Evolutionary conservation across 2,329 filamentous ascomycete genomes (phyloP).

Genomic region (Berkeleyomyces rouxiae): DNA sequence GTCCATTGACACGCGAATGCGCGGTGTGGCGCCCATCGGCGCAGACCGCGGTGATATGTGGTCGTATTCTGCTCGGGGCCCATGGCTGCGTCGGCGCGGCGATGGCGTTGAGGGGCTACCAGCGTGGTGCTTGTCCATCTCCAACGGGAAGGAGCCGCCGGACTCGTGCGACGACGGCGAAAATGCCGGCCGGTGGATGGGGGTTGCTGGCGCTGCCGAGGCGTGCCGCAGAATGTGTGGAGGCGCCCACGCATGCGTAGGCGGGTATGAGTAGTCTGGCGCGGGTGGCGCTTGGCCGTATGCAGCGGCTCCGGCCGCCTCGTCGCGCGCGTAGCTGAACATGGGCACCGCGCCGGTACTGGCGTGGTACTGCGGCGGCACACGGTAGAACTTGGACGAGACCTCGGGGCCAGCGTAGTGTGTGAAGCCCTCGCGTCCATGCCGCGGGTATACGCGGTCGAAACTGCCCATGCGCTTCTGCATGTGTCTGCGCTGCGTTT

Average conservation of each 20-base stretch:
- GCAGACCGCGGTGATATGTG: not conserved
- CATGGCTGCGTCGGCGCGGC: not conserved
- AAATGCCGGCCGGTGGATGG: constrained; percentile 4
- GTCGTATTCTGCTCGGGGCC: not conserved
- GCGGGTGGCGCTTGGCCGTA: not conserved
- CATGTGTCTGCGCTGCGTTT: not conserved
- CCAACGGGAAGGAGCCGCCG: not conserved
- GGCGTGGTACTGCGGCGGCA: not conserved
- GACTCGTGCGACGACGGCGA: constrained; percentile 1
- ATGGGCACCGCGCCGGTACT: not conserved
- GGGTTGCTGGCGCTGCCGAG: constrained; percentile 2
- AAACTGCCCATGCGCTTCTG: constrained; percentile 7
- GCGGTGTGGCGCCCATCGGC: not conserved
- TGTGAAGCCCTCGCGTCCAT: not conserved
- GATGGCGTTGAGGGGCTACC: constrained; percentile 3
- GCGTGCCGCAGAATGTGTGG: constrained; percentile 9
- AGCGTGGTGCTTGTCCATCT: constrained; percentile 1
- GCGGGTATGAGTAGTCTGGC: not conserved
- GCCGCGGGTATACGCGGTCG: not conserved
- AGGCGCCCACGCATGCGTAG: not conserved
- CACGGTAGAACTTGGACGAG: not conserved
- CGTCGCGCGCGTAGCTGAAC: not conserved
- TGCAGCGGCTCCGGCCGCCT: not conserved
- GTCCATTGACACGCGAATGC: constrained; percentile 8
- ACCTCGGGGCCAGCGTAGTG: not conserved